Base-by-base conservation (phyloP, 2,329 filamentous ascomycete genomes). In the Ophiostoma ulmi region DNA sequence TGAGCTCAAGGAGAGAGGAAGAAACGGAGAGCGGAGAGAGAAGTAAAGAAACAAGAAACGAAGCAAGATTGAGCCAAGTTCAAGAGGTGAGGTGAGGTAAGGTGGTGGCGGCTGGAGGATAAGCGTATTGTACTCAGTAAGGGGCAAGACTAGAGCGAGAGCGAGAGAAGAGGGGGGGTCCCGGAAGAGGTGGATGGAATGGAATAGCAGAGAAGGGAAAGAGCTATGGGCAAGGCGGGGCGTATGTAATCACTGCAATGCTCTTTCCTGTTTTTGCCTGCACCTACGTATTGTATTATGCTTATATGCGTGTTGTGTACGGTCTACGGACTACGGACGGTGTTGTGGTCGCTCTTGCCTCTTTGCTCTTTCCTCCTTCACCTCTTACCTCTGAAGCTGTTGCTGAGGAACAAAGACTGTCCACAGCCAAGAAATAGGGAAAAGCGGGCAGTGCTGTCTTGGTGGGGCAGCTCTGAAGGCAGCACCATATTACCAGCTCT, bases 121-220 rank as follows among this genome's bases (percentile, higher is more conserved):
- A 36, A 63, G 58, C 58, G 52, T 58, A 58, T 58, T 20, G 63
- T 31, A 31, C 31, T 31, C 31, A 31, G 31, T 39, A 65, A 65
- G 63, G 63, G 63, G 63, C 63, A 65, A 61, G 58, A 35, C 58
- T 63, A 35, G 58, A 63, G 26, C 58, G 65, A 69, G 63, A 58
- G 67, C 66, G 61, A 39, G 20, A 65, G 44, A 63, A 58, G 44
- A 52, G 44, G 35, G 52, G 52, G 61, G 39, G 31, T 31, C 41
- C 67, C 70, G 67, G 67, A 71, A 69, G 61, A 63, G 67, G 70
- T 71, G 70, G 70, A n/a, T 48, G 44, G 44, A 65, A 55, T 71
- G 67, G 67, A 48, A 26, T 17, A 52, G 26, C 61, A 63, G 38
- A 36, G 61, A 64, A 36, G 58, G 48, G 31, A 39, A 35, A n/a